Base-by-base conservation (phyloP, 305 asterid species). In the Fraxinus floribunda region DNA sequence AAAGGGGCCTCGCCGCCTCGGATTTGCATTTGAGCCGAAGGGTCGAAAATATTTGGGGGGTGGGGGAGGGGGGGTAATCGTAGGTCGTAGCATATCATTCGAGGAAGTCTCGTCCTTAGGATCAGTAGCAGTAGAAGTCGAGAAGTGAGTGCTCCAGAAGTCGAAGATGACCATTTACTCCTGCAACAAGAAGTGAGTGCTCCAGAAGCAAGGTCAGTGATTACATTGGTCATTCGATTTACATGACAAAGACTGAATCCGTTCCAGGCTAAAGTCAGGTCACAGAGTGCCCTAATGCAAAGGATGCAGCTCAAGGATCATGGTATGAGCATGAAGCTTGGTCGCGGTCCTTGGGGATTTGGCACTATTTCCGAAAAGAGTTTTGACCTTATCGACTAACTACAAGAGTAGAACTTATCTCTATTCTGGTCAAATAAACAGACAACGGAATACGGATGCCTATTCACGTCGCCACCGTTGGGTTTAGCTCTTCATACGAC, bases 161-260 rank as follows among this genome's bases (percentile, higher is more conserved):
- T 22, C 74, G 82, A 62, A 78, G 91, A 83, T 89, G 93, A 41
- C 86, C 85, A 3, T 89, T 90, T 46, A 88, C 92, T 30, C 93
- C 95, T 0, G 26, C 88, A 0, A 86, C 8, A 5, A 35, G 87
- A 80, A 91, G 94, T 2, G 97, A 93, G 75, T 92, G 92, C 36
- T 87, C 94, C 18, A 86, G 90, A 89, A 92, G 95, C 88, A 49
- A 89, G 81, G 83, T 80, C 15, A 88, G 91, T 26, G 97, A 92
- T 76, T 91, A 88, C 80, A 68, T 87, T 5, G 88, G 91, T 66
- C 91, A 91, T 81, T 97, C 96, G 0, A 90, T 86, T 81, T 95
- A 93, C 91, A 95, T 94, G 99, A 91, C 96, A 3, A 91, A 88
- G 78, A 94, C 99, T 0, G 93, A 92, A 78, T 95, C 97, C 34